Percentiles rank a stretch among this genome's conserved stretches.
These are phyloP conservation scores for Singerocomus rubriflavus DNA, from an alignment of 1,284 basidiomycete genomes.

Conservation along the genomic window DNA sequence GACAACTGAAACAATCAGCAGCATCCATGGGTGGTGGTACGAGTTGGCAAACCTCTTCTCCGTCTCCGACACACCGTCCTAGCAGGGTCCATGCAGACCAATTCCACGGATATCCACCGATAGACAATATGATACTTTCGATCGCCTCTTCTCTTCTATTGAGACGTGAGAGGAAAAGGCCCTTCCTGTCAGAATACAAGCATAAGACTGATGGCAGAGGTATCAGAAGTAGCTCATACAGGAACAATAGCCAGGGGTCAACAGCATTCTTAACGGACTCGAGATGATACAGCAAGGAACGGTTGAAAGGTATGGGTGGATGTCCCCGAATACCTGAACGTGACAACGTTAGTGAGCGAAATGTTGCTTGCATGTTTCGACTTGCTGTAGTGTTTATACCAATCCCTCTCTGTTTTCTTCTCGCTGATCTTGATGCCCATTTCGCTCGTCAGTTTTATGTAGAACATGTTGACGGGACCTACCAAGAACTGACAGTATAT, in stretches of 20 bases:
- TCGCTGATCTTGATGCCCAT: constrained; percentile 51
- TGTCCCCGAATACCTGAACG: constrained; percentile 69
- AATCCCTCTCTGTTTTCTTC: constrained; percentile 63
- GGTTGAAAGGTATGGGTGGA: constrained; percentile 68
- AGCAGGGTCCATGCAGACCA: constrained; percentile 93
- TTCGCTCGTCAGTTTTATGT: constrained; percentile 1
- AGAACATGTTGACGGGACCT: constrained; percentile 33
- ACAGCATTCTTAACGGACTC: constrained; percentile 51
- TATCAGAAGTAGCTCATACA: constrained; percentile 44
- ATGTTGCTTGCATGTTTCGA: constrained; percentile 11
- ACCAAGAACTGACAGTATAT: constrained; percentile 87
- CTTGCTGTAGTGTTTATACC: constrained; percentile 73
- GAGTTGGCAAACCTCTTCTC: constrained; percentile 71
- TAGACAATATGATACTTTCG: constrained; percentile 75
- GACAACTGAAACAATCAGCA: constrained; percentile 48
- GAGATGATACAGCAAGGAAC: constrained; percentile 58
- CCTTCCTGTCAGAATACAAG: constrained; percentile 51
- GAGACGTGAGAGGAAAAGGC: constrained; percentile 75
- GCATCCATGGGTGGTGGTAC: background rate
- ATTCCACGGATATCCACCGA: constrained; percentile 87
- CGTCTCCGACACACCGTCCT: constrained; percentile 77
- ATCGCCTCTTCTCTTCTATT: constrained; percentile 83
- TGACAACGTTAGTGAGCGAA: background rate
- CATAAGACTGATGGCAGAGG: constrained; percentile 7
- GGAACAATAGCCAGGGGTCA: constrained; percentile 85